A percentile compares a stretch with the other conserved stretches of the same genome.
Evolutionary conservation across 495 filamentous ascomycete species (phyloP).

Genomic region (Penicillium canariense): DNA sequence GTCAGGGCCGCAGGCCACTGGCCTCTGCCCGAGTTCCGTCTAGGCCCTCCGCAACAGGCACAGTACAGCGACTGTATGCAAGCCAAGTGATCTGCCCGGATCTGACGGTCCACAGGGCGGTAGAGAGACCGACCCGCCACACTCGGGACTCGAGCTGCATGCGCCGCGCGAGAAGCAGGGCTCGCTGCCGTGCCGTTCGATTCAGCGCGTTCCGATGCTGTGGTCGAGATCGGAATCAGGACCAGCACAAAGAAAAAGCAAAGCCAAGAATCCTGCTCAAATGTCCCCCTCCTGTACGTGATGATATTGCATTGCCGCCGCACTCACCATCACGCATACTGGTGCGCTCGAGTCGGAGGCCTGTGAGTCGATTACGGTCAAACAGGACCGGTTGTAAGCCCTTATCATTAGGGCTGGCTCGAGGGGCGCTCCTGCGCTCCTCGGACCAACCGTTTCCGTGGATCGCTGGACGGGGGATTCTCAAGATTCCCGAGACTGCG

Average conservation of each 20-base stretch:
- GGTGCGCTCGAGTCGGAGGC: neutral
- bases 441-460: too few species aligned
- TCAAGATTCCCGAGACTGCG: too few species aligned
- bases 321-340: conserved; percentile 20
- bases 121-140: neutral
- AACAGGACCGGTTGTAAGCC: neutral
- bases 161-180: conserved; percentile 7
- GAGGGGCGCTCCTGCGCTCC: too few species aligned
- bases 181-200: conserved; percentile 7
- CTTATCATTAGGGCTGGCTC: neutral
- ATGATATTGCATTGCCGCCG: conserved; percentile 19
- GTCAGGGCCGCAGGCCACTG: conserved; percentile 8
- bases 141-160: conserved; percentile 10
- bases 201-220: conserved; percentile 16
- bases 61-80: neutral
- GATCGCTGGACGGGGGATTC: neutral
- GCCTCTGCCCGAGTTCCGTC: neutral
- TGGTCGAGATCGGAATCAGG: conserved; percentile 25
- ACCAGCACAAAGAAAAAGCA: conserved; percentile 3
- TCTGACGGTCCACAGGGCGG: neutral
- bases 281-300: conserved; percentile 14
- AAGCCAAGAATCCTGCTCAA: neutral
- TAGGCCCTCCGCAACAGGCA: too few species aligned
- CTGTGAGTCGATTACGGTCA: neutral
- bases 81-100: conserved; percentile 3